Evolutionary conservation across 495 filamentous ascomycete genomes (phyloP).

Genomic region (Penicillium manginii): DNA sequence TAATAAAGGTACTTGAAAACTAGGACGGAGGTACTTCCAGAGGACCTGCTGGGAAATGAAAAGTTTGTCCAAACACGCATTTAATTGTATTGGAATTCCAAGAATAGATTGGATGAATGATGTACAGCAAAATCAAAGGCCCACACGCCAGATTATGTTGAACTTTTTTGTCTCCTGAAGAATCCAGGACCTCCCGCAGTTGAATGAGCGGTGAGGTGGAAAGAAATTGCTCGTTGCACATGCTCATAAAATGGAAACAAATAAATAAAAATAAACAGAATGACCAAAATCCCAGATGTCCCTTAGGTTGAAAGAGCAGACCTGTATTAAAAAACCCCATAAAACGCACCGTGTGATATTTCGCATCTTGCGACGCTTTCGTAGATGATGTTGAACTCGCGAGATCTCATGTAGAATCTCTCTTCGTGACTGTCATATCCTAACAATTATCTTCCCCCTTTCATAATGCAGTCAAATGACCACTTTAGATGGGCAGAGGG

Average conservation of each 20-base stretch:
- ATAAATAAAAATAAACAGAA: conserved; percentile 19
- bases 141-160: conserved; percentile 31
- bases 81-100: conserved; percentile 20
- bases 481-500: conserved; percentile 81
- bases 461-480: conserved; percentile 7
- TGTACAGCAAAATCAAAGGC: conserved; percentile 26
- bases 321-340: conserved; percentile 49
- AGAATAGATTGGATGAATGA: conserved; percentile 11
- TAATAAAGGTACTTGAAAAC: background rate
- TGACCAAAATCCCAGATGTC: conserved; percentile 46
- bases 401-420: conserved; percentile 23
- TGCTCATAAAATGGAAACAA: conserved; percentile 25
- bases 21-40: background rate
- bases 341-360: conserved; percentile 42
- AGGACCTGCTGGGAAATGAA: background rate
- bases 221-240: conserved; percentile 38
- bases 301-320: conserved; percentile 57
- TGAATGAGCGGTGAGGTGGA: conserved; percentile 43
- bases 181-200: conserved; percentile 39
- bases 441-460: conserved; percentile 11
- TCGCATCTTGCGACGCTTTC: conserved; percentile 27
- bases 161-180: conserved; percentile 43
- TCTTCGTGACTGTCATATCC: conserved; percentile 30
- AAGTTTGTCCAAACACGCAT: conserved; percentile 1
- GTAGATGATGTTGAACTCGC: conserved; percentile 39